Evolutionary conservation across 1,139 yeast species (phyloP), one percentile per base, ranked within the genome.

Genomic region (Scheffersomyces cryptocercus): DNA sequence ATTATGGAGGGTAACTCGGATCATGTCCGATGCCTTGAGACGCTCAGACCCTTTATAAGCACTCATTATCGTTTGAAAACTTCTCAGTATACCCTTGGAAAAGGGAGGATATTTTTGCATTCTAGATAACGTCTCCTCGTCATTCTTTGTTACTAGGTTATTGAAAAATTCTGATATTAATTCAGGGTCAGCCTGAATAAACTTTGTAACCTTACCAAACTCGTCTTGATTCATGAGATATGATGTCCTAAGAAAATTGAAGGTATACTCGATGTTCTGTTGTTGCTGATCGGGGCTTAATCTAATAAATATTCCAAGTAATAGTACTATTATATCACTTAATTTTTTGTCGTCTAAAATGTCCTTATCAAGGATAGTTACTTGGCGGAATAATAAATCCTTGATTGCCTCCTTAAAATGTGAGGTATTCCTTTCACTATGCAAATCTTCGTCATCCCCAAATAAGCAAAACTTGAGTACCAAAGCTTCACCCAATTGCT

Each of bases 301-400:
- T 35, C 56, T 59, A 38, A 70, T 56, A 29, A 62, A 62, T 11
- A 47, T 47, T 0, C 75, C 77, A 38, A 73, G 44, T 1, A 73
- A 37, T 3, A 71, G 47, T 6, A 59, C 58, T 5, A 76, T 50
- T 4, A 75, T 45, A 30, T 63, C 61, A 1, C 69, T 61, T 10
- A 73, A 47, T 30, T 62, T 64, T 30, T 62, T 64, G 42, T 59
- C 59, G 31, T 61, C 58, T 26, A 76, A 51, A 1, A 66, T 58
- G 2, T 65, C 71, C 5, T 53, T 56, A 11, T 63, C 60, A 43
- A 79, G 67, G 10, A 77, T 55, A 1, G 68, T 58, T 14, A 70
- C 64, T 50, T 79, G 84, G 32, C 77, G 65, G 46, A 77, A 78
- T 31, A 79, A 64, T 41, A 75, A 41, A 37, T 54, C 56, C 42